Percentiles rank a stretch among this genome's conserved stretches.
Evolutionary conservation across 2,329 filamentous ascomycete genomes (phyloP).

Genomic region (Aspergillus bombycis): DNA sequence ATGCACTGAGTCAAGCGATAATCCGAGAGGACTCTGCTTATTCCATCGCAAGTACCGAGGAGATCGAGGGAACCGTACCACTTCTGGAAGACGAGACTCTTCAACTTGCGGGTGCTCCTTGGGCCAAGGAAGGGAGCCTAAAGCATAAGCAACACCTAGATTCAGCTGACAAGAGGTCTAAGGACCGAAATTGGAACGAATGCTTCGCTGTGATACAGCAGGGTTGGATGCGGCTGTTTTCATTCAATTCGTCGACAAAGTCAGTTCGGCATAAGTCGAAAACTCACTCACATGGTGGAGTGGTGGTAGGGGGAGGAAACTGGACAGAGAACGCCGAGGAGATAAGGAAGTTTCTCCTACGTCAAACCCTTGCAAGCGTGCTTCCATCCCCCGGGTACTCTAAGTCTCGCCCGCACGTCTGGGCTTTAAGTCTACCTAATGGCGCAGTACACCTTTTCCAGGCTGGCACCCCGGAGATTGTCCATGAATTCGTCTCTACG

Average conservation of each 20-base stretch:
- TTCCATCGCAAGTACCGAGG: slow-evolving; percentile 58
- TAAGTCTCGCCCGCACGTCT: slow-evolving; percentile 85
- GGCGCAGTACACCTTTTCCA: slow-evolving; percentile 98
- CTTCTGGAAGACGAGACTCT: slow-evolving; percentile 90
- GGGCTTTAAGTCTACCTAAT: slow-evolving; percentile 87
- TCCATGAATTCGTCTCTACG: slow-evolving; percentile 89
- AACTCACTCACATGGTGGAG: slow-evolving; percentile 58
- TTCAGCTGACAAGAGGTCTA: slow-evolving; percentile 85
- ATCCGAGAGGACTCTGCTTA: slow-evolving; percentile 74
- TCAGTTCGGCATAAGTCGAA: slow-evolving; percentile 67
- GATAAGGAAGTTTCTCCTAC: slow-evolving; percentile 81
- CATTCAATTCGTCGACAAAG: slow-evolving; percentile 78
- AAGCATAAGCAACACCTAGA: slow-evolving; percentile 97
- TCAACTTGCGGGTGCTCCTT: slow-evolving; percentile 90
- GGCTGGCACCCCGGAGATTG: slow-evolving; percentile 91
- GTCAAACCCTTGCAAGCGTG: slow-evolving; percentile 88
- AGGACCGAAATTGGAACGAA: slow-evolving; percentile 91
- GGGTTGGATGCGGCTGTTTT: slow-evolving; percentile 91
- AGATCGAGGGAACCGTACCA: slow-evolving; percentile 62
- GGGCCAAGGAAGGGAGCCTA: slow-evolving; percentile 95
- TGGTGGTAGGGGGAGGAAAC: slow-evolving; percentile 89
- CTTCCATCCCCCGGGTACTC: slow-evolving; percentile 92
- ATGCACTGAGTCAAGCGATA: slow-evolving; percentile 93
- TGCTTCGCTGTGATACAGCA: slow-evolving; percentile 96
- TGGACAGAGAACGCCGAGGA: slow-evolving; percentile 97